phyloP scores from a whole-genome alignment of 2,329 filamentous ascomycete genomes.

The Lecanicillium sp. region DNA sequence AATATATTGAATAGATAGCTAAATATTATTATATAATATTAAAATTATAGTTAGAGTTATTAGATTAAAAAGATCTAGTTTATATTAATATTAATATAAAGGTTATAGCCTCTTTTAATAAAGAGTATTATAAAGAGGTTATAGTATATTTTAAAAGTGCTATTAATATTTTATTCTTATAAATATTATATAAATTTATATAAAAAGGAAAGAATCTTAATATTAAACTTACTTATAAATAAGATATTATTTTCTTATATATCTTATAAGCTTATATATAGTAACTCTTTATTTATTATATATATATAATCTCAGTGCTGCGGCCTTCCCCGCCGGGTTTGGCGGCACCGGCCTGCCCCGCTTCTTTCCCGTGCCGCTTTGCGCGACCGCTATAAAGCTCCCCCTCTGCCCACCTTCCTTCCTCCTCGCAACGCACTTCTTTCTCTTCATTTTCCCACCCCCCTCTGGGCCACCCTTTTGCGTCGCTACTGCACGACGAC shows the following conservation, averaged over 20 bases:
- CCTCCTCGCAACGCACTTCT: not conserved
- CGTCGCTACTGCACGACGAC: not conserved
- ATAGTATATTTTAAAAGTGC: not conserved
- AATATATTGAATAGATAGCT: too few species aligned
- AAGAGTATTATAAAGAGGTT: too few species aligned
- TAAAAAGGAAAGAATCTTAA: not conserved
- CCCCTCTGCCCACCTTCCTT: not conserved
- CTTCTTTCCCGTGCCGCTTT: not conserved
- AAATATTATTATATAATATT: too few species aligned
- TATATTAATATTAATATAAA: not conserved
- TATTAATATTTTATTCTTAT: not conserved
- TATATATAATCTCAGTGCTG: slow-evolving; percentile 6
- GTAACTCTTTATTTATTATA: not conserved
- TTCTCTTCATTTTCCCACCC: not conserved
- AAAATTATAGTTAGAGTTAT: not conserved
- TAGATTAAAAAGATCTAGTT: not conserved
- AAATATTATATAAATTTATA: not conserved
- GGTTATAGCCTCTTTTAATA: too few species aligned
- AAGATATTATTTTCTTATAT: not conserved
- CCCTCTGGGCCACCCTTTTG: not conserved
- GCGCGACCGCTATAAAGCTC: slow-evolving; percentile 2
- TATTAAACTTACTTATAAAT: not conserved
- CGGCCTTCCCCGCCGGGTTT: slow-evolving; percentile 7
- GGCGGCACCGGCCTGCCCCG: slow-evolving; percentile 3
- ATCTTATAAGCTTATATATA: too few species aligned